phyloP scores from a whole-genome alignment of 331 rosid genomes.

The Ulmus americana region DNA sequence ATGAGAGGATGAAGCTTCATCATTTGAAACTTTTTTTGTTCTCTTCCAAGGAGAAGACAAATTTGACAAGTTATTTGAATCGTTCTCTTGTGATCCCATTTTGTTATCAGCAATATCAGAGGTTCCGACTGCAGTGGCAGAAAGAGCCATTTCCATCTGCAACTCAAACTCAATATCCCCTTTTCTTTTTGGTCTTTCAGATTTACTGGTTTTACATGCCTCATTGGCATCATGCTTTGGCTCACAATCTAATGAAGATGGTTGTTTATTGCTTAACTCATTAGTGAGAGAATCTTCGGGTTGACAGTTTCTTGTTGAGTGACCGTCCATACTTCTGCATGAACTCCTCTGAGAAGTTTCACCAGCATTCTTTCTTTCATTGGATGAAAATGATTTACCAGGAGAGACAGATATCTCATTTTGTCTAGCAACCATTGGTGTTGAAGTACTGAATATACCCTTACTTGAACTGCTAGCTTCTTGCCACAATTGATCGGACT shows the following conservation, averaged over 20 bases:
- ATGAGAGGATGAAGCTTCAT: constrained; percentile 47
- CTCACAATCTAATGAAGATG: constrained; percentile 35
- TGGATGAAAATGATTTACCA: constrained; percentile 27
- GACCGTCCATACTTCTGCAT: constrained; percentile 27
- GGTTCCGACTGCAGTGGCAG: constrained; percentile 48
- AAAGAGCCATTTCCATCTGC: constrained; percentile 88
- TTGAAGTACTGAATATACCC: constrained; percentile 54
- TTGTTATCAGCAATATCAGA: constrained; percentile 28
- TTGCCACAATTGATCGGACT: constrained; percentile 30
- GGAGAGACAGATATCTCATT: constrained; percentile 36
- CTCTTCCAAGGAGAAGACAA: constrained; percentile 39
- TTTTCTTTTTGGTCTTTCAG: constrained; percentile 53
- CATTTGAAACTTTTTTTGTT: constrained; percentile 40
- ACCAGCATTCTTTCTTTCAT: constrained; percentile 30
- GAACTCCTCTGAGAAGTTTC: constrained; percentile 43
- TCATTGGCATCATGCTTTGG: constrained; percentile 25
- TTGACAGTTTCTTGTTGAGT: constrained; percentile 24
- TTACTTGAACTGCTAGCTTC: constrained; percentile 41
- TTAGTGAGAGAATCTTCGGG: constrained; percentile 25
- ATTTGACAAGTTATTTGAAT: constrained; percentile 23
- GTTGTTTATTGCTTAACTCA: constrained; percentile 22
- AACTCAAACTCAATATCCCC: constrained; percentile 88
- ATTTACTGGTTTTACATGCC: constrained; percentile 24
- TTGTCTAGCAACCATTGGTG: constrained; percentile 70
- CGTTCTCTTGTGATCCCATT: constrained; percentile 26